A percentile compares a stretch with the other conserved stretches of the same genome.
phyloP scores from a whole-genome alignment of 1,139 yeast genomes.

The Hansenula lynferdii region DNA sequence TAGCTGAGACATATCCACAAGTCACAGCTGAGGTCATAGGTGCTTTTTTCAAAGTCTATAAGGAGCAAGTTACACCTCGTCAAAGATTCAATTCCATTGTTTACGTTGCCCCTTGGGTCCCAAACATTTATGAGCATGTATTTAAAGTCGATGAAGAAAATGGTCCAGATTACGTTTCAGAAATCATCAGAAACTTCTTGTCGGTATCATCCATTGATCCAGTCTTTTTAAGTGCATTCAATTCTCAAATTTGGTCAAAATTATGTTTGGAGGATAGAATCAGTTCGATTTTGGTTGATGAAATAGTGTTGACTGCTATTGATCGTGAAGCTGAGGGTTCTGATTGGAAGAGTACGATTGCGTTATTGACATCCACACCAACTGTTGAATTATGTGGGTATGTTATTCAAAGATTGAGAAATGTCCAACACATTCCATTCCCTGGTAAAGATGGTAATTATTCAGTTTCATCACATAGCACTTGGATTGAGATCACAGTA shows the following conservation, averaged over 20 bases:
- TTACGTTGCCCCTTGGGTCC: conserved; percentile 70
- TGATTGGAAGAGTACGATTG: conserved; percentile 59
- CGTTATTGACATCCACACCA: conserved; percentile 60
- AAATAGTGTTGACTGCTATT: conserved; percentile 67
- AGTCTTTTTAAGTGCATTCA: conserved; percentile 39
- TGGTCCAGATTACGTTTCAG: conserved; percentile 60
- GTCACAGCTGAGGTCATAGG: conserved; percentile 58
- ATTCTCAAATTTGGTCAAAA: conserved; percentile 68
- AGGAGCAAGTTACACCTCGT: conserved; percentile 29
- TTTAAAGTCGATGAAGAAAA: conserved; percentile 45
- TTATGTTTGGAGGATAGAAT: conserved; percentile 59
- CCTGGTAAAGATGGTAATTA: conserved; percentile 32
- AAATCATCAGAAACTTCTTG: conserved; percentile 59
- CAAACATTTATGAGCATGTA: conserved; percentile 56
- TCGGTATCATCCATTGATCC: conserved; percentile 44
- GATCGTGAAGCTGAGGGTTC: conserved; percentile 72
- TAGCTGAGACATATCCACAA: conserved; percentile 54
- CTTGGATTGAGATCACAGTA: conserved; percentile 71
- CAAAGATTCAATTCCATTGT: conserved; percentile 28
- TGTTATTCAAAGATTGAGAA: conserved; percentile 48
- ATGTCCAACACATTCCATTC: conserved; percentile 43
- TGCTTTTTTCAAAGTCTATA: conserved; percentile 57
- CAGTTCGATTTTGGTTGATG: conserved; percentile 59
- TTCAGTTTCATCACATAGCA: conserved; percentile 50
- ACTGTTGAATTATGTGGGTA: conserved; percentile 71